phyloP scores from a whole-genome alignment of 768 basidiomycete species.

The Lentinula boryana region DNA sequence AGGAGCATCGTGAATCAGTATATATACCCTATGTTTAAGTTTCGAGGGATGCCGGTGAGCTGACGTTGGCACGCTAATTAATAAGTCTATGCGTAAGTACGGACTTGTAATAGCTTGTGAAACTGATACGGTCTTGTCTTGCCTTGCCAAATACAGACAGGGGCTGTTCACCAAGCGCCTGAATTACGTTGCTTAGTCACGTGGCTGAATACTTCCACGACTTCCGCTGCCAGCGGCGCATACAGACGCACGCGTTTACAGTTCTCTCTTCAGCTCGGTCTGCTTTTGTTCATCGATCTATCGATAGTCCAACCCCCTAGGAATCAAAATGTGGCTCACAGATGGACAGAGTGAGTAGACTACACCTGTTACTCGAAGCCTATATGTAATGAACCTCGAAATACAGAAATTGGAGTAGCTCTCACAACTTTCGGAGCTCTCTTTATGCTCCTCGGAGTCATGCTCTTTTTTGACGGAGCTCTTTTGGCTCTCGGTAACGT shows the following conservation, averaged over 20 bases:
- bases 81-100: too few species aligned
- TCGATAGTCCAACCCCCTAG: background rate
- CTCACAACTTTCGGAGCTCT: conserved; percentile 91
- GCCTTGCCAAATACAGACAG: too few species aligned
- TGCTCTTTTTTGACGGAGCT: conserved; percentile 95
- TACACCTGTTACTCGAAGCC: background rate
- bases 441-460: conserved; percentile 94
- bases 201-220: background rate
- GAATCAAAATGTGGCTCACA: background rate
- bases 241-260: background rate
- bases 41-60: background rate
- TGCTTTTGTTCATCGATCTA: background rate
- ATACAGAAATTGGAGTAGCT: conserved; percentile 89
- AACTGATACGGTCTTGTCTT: too few species aligned
- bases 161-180: too few species aligned
- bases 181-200: background rate
- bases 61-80: background rate
- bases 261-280: background rate
- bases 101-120: too few species aligned
- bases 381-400: too few species aligned
- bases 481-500: conserved; percentile 97
- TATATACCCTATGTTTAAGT: background rate
- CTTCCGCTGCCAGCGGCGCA: background rate
- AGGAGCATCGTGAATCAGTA: too few species aligned
- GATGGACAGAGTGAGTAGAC: background rate